phyloP scores from a whole-genome alignment of 441 rosid genomes.

The Biscutella laevigata region DNA sequence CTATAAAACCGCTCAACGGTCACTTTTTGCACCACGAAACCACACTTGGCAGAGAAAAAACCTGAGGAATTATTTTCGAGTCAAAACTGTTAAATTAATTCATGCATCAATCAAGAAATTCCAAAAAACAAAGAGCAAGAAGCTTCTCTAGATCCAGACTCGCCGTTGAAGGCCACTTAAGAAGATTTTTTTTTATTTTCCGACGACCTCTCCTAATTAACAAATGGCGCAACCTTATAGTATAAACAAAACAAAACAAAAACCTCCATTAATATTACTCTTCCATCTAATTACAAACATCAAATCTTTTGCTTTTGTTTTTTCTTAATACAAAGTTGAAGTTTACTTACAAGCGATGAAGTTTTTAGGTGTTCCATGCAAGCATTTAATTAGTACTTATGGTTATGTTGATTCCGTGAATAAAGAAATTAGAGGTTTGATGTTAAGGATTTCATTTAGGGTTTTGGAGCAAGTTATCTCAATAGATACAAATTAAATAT shows the following conservation, averaged over 20 bases:
- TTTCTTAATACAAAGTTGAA: background rate
- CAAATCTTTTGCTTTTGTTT: slow-evolving; percentile 9
- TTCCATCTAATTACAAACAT: background rate
- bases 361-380: too few relatives aligned
- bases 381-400: too few relatives aligned
- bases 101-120: slow-evolving; percentile 55
- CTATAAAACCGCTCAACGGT: slow-evolving; percentile 21
- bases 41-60: slow-evolving; percentile 3
- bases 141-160: slow-evolving; percentile 70
- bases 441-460: too few relatives aligned
- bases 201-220: slow-evolving; percentile 14
- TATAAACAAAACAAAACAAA: too few relatives aligned
- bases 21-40: background rate
- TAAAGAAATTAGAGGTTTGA: too few relatives aligned
- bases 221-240: slow-evolving; percentile 12
- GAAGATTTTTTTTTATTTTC: too few relatives aligned
- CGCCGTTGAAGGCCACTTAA: slow-evolving; percentile 60
- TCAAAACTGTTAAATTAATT: background rate
- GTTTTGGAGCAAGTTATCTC: too few relatives aligned
- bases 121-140: slow-evolving; percentile 54
- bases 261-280: background rate
- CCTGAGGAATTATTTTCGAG: too few relatives aligned
- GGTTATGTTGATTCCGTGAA: too few relatives aligned
- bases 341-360: too few relatives aligned
- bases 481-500: too few relatives aligned